phyloP scores from a whole-genome alignment of 805 yeast species.

The Saccharomycopsis fibuligera region DNA sequence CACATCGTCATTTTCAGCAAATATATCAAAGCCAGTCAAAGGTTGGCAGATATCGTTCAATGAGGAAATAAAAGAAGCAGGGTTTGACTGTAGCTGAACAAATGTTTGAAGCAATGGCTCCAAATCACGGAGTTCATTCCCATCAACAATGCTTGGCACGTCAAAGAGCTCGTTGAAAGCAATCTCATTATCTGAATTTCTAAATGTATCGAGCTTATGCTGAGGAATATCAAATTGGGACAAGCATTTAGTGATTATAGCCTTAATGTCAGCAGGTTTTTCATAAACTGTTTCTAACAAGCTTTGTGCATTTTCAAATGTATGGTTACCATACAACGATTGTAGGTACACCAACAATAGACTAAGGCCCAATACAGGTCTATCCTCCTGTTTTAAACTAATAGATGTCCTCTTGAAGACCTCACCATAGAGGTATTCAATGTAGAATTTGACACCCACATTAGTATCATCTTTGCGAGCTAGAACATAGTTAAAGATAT shows the following conservation, averaged over 20 bases:
- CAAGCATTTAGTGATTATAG: background rate
- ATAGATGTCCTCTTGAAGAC: conserved; percentile 40
- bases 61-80: no score
- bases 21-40: background rate
- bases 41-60: no score
- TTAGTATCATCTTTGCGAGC: conserved; percentile 13
- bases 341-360: background rate
- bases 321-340: background rate
- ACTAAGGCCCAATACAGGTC: conserved; percentile 30
- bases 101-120: background rate
- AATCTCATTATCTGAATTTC: background rate
- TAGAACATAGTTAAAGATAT: conserved; percentile 31
- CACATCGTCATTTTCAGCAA: background rate
- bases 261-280: background rate
- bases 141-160: background rate
- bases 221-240: background rate
- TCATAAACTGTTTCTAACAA: background rate
- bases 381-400: conserved; percentile 41
- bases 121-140: background rate
- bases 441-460: conserved; percentile 28
- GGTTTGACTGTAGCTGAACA: background rate
- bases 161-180: background rate
- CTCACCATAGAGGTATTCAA: conserved; percentile 38
- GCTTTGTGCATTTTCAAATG: background rate
- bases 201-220: background rate